A percentile compares a stretch with the other conserved stretches of the same genome.
These are phyloP conservation scores for Aristolochia californica DNA, from an alignment of 164 flowering plant genomes.

Conservation along the genomic window DNA sequence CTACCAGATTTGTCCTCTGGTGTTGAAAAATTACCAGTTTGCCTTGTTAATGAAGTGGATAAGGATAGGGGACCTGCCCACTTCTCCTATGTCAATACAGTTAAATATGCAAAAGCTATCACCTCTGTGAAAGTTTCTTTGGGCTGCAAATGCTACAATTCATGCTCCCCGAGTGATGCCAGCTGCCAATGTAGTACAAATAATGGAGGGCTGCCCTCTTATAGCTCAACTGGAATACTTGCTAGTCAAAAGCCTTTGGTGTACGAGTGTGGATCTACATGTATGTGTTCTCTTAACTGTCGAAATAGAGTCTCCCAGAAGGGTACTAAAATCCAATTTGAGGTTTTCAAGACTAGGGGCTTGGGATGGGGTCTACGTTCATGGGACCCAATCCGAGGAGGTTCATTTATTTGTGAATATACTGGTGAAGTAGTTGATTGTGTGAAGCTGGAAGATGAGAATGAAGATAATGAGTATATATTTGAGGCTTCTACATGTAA, in stretches of 20 bases:
- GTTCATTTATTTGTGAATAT: constrained; percentile 61
- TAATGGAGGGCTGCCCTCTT: constrained; percentile 35
- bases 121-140: constrained; percentile 13
- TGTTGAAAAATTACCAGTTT: constrained; percentile 37
- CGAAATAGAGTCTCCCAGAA: constrained; percentile 45
- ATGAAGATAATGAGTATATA: constrained; percentile 29
- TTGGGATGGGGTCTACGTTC: constrained; percentile 79
- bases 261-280: constrained; percentile 45
- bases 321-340: constrained; percentile 44
- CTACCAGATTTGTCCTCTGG: constrained; percentile 41
- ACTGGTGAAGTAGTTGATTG: constrained; percentile 45
- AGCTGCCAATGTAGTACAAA: constrained; percentile 27
- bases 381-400: constrained; percentile 68
- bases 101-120: constrained; percentile 25
- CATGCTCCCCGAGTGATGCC: constrained; percentile 26
- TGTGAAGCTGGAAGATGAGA: constrained; percentile 13
- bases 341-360: constrained; percentile 59
- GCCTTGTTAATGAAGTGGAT: constrained; percentile 51
- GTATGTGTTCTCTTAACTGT: constrained; percentile 41
- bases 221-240: constrained; percentile 30
- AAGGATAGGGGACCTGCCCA: constrained; percentile 37
- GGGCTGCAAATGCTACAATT: constrained; percentile 25
- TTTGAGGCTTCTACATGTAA: constrained; percentile 31
- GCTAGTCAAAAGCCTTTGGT: constrained; percentile 23
- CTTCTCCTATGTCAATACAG: constrained; percentile 24